Base-by-base conservation (phyloP, 1,139 yeast genomes). In the Saccharomyces hybrid region DNA sequence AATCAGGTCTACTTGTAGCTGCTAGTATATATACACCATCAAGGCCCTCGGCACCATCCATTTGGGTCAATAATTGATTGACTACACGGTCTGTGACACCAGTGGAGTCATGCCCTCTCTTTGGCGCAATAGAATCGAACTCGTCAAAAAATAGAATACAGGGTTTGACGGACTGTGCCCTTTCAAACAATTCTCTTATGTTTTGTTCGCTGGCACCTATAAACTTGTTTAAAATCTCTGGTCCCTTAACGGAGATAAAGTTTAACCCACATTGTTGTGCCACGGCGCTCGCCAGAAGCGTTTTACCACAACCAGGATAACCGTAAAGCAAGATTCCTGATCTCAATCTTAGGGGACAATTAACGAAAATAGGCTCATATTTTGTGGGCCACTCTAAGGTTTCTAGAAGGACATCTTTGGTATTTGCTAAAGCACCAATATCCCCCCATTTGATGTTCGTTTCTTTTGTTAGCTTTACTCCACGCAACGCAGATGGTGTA, bases 31-130 rank as follows among this genome's bases (percentile, higher is more conserved):
- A 93, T 2, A 95, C 99, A 0, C 98, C 98, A 64, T 91, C 97
- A 41, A 91, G 75, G 0, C 98, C 98, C 70, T 93, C 99, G 1
- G 98, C 98, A 73, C 99, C 99, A 71, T 93, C 99, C 96, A 93
- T 90, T 69, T 95, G 98, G 0, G 99, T 93, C 65, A 93, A 80
- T 84, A 93, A 82, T 68, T 93, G 99, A 71, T 95, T 95, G 46
- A 93, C 99, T 46, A 93, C 97, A 65, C 99, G 80, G 69, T 93
- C 99, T 1, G 99, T 93, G 4, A 93, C 99, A 57, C 98, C 99
- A 0, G 99, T 91, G 2, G 96, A 88, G 66, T 93, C 99, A 66
- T 91, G 98, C 1, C 99, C 99, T 76, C 99, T 84, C 70, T 91
- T 91, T 0, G 99, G 98, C 0, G 98, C 98, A 65, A 93, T 89